Conservation (phyloP, 176 grass and related monocot genomes). For the Phyllostachys edulis region DNA sequence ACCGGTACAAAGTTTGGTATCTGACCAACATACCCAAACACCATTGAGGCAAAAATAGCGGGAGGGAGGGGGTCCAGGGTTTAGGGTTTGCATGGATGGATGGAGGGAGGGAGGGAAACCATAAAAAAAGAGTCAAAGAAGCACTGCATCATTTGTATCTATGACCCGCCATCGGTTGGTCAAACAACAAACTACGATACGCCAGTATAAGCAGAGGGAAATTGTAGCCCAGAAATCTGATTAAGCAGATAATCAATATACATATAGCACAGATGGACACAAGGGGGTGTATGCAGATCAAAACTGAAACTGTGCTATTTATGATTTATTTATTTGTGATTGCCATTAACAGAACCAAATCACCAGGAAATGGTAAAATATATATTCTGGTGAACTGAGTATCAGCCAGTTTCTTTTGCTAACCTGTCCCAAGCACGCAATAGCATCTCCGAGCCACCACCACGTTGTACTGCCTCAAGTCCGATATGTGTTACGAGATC, state of each 20-base stretch:
- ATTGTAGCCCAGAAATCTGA: neutral
- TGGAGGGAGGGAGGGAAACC: neutral
- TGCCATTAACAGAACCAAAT: constrained; percentile 1
- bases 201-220: constrained; percentile 10
- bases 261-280: neutral
- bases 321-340: constrained; percentile 16
- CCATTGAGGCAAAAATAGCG: too few relatives aligned
- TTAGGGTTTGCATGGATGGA: neutral
- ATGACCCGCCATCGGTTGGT: neutral
- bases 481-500: constrained; percentile 66
- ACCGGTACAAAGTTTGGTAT: neutral
- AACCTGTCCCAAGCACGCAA: constrained; percentile 85
- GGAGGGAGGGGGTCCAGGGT: too few relatives aligned
- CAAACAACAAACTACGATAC: neutral
- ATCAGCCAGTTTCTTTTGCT: constrained; percentile 17
- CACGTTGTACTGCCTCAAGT: constrained; percentile 46
- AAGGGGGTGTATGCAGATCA: neutral
- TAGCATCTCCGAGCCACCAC: constrained; percentile 61
- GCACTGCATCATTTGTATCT: neutral
- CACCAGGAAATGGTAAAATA: neutral
- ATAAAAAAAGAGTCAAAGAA: neutral
- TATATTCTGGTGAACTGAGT: neutral
- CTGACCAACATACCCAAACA: too few relatives aligned
- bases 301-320: constrained; percentile 15
- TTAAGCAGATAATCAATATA: constrained; percentile 8